Evolutionary conservation across 257 asterid genomes (phyloP).

Genomic region (Rehmannia glutinosa): DNA sequence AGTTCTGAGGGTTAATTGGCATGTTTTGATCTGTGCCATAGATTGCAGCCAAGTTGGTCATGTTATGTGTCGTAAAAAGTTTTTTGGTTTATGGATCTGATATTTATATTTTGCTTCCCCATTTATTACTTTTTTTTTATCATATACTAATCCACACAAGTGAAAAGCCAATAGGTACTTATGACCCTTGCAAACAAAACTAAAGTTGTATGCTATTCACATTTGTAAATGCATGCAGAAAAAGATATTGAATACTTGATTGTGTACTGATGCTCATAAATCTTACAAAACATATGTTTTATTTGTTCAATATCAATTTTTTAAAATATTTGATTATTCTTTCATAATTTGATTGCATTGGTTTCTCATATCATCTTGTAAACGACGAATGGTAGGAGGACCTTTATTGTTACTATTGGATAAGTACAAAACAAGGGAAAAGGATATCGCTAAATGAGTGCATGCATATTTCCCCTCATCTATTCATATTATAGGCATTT

Average conservation of each 20-base stretch:
- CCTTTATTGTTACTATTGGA: neutral
- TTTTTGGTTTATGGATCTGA: neutral
- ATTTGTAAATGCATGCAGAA: neutral
- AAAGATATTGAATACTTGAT: neutral
- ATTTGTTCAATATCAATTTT: neutral
- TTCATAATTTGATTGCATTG: neutral
- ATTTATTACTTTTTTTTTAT: neutral
- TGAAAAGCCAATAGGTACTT: neutral
- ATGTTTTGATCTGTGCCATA: neutral
- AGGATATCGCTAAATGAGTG: neutral
- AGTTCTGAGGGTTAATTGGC: constrained; percentile 7
- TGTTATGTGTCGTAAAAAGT: neutral
- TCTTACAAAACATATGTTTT: neutral
- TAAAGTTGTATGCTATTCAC: neutral
- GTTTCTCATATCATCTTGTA: constrained; percentile 4
- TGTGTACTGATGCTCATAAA: neutral
- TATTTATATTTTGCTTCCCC: neutral
- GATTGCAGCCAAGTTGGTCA: neutral
- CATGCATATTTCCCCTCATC: neutral
- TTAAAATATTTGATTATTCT: neutral
- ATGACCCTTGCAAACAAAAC: neutral
- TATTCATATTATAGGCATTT: neutral
- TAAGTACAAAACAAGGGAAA: neutral
- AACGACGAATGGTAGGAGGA: neutral
- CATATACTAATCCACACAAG: neutral